Percentiles rank a stretch among this genome's conserved stretches.
Evolutionary conservation across 768 basidiomycete species (phyloP).

Genomic region (Mycena amicta): DNA sequence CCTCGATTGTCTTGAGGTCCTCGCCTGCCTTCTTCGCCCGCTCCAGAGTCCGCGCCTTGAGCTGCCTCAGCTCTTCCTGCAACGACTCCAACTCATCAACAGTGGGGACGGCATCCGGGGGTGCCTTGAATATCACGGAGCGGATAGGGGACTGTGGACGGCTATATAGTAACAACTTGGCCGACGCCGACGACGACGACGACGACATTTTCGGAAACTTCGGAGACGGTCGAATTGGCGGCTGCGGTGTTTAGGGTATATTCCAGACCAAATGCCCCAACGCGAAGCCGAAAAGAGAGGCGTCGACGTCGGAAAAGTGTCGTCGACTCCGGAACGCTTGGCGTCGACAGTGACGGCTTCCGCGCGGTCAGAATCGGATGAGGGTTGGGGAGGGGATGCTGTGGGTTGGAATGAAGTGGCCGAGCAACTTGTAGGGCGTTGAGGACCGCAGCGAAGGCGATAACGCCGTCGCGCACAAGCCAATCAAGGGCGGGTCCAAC

Average conservation of each 20-base stretch:
- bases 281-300: neutral
- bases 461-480: neutral
- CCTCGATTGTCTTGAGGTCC: conserved; percentile 74
- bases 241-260: neutral
- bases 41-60: conserved; percentile 58
- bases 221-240: neutral
- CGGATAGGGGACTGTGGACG: conserved; percentile 49
- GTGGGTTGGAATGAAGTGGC: neutral
- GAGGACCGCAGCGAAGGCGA: neutral
- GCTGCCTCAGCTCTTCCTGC: conserved; percentile 58
- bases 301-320: neutral
- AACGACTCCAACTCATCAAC: conserved; percentile 72
- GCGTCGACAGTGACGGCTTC: neutral
- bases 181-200: neutral
- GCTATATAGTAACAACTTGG: conserved; percentile 54
- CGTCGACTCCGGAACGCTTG: neutral
- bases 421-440: neutral
- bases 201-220: neutral
- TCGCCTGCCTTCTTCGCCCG: conserved; percentile 75
- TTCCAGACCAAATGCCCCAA: neutral
- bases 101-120: conserved; percentile 67
- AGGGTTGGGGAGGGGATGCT: neutral
- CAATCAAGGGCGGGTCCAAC: neutral
- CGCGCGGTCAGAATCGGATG: neutral
- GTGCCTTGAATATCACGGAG: conserved; percentile 64